Evolutionary conservation across 306 rosid genomes (phyloP).

Genomic region (Acacia melanoxylon): DNA sequence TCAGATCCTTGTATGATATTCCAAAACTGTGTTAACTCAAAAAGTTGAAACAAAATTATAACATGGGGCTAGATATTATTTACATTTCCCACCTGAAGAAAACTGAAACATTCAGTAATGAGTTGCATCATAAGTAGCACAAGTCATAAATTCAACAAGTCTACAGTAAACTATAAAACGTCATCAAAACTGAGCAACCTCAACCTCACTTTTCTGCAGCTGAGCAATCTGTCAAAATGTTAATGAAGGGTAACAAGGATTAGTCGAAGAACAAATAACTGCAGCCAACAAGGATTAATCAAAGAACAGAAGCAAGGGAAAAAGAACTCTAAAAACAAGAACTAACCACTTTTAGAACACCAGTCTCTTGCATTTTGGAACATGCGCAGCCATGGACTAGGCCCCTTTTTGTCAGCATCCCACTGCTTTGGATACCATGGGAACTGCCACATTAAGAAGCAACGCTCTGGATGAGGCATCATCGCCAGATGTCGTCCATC

Average conservation of each 20-base stretch:
- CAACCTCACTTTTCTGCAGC: not conserved
- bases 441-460: constrained; percentile 95
- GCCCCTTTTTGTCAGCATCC: constrained; percentile 73
- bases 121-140: not conserved
- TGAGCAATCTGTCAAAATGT: constrained; percentile 3
- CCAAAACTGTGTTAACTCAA: not conserved
- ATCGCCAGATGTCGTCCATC: constrained; percentile 93
- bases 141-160: not conserved
- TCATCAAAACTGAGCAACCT: not conserved
- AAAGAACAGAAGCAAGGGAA: not conserved
- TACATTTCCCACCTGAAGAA: not conserved
- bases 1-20: not conserved
- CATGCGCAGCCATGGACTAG: constrained; percentile 90
- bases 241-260: not conserved
- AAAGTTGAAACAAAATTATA: not conserved
- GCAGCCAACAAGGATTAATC: not conserved
- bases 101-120: not conserved
- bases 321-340: not conserved
- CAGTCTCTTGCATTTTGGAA: constrained; percentile 69
- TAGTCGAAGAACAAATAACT: not conserved
- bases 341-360: constrained; percentile 36
- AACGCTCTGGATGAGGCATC: constrained; percentile 98
- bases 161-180: not conserved
- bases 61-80: not conserved
- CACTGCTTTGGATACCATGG: constrained; percentile 93